Evolutionary conservation across 768 basidiomycete genomes (phyloP), one percentile per base, ranked within the genome.

Genomic region (Rhodocollybia butyracea): DNA sequence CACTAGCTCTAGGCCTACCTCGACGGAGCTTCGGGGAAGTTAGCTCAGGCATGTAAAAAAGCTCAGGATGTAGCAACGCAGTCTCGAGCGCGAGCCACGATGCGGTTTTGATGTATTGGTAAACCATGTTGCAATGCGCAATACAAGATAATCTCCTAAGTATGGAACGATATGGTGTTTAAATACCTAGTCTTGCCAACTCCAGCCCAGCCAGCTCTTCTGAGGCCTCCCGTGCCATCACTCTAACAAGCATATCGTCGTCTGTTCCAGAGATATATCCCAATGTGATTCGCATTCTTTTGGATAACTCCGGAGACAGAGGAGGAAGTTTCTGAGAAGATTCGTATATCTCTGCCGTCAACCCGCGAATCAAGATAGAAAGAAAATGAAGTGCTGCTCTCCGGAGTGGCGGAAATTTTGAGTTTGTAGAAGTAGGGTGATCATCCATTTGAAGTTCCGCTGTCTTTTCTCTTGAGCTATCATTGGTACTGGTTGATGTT

Each of bases 301-400:
- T 73, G 15, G 87, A 59, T 24, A 79, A 64, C 2, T 65, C 59
- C 2, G 62, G 58, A 0, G 79, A 68, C 52, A 79, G 72, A 47
- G 67, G 59, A 11, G 67, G 57, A 19, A 40, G 59, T 4, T 59
- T 59, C n/a, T 48, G 57, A n/a, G 63, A 53, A 2, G 69, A 67
- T 17, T 84, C 80, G 56, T 88, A 82, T 11, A 76, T 63, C 8
- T 78, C 72, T n/a, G 69, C 70, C 0, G 77, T 83, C 17, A 76
- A 74, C 39, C 85, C 79, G n/a, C 80, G 77, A n/a, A 93, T 67
- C 30, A 94, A 73, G 8, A 86, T 64, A 0, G 84, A 76, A 40
- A 96, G 75, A 66, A 97, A 88, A 61, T 94, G 86, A n/a, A 97
- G 65, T 0, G 91, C 93, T 1, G 91, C 86, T 39, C 96, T 87